Evolutionary conservation across 805 yeast species (phyloP).

Genomic region (Lipomyces spencermartinsiae): DNA sequence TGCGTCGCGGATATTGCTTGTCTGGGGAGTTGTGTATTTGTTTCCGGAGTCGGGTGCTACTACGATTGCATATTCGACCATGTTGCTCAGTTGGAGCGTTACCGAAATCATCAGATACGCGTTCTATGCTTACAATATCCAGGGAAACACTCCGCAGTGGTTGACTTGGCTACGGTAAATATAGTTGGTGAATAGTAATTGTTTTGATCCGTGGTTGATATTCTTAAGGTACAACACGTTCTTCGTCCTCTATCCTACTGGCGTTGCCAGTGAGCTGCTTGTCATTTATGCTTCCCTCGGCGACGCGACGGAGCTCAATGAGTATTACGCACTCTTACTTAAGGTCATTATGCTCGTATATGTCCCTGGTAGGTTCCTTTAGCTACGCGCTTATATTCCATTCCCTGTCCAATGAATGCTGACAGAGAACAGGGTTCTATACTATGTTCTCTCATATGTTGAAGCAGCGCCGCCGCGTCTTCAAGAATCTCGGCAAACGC

Average conservation of each 20-base stretch:
- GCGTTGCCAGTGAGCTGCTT: conserved; percentile 83
- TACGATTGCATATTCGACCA: conserved; percentile 60
- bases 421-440: conserved; percentile 54
- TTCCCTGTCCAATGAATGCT: not conserved
- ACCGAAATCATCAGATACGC: conserved; percentile 92
- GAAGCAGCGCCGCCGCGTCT: conserved; percentile 79
- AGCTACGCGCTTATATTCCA: not conserved
- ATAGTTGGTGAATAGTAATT: not conserved
- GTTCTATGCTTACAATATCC: conserved; percentile 76
- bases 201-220: not conserved
- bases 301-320: conserved; percentile 58
- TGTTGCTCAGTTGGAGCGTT: conserved; percentile 85
- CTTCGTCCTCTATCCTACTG: conserved; percentile 83
- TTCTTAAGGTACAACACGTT: conserved; percentile 68
- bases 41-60: conserved; percentile 76
- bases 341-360: conserved; percentile 67
- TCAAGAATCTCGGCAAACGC: conserved; percentile 43
- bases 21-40: conserved; percentile 78
- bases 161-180: conserved; percentile 67
- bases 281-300: conserved; percentile 73
- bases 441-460: conserved; percentile 86
- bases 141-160: conserved; percentile 60
- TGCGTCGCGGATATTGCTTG: conserved; percentile 79
- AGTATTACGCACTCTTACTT: conserved; percentile 62
- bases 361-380: conserved; percentile 65